Base-by-base conservation (phyloP, 2,329 filamentous ascomycete genomes). In the Ophiostoma angusticollis region DNA sequence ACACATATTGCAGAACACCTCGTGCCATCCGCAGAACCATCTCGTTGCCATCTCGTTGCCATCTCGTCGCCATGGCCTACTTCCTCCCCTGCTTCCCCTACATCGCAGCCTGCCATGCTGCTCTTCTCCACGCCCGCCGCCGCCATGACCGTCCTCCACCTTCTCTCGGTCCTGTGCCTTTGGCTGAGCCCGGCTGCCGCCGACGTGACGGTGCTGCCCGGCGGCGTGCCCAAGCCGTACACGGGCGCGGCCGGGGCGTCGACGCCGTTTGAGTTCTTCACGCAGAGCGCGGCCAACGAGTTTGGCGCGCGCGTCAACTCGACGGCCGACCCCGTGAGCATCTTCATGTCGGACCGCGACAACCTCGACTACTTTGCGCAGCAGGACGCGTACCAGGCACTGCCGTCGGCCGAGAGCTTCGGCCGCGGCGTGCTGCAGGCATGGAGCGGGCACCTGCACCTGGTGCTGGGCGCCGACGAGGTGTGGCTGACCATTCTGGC, bases 401-500 rank as follows among this genome's bases (percentile, higher is more conserved):
- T 43, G 33, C 49, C 54, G 1, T 57, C 53, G 31, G 47, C 43
- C 22, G 58, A 59, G 41, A 61, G 64, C 22, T 58, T 71, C 45
- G 55, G 69, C 14, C 57, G 62, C 21, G 59, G 62, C 16, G 60
- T 60, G 4, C 54, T 68, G 31, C 56, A 63, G 21, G 67, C 67
- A 1, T 70, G 70, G 59, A 64, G 58, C 23, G 50, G 62, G 34
- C 67, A 71, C 41, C 62, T 68, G 42, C 60, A 69, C 46, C 55
- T 74, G 3, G 56, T 60, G 1, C 52, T 73, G 11, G 60, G 68
- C 1, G 68, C 69, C 0, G 68, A 73, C 28, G 68, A 72, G 39
- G 52, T 74, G 25, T 74, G 70, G 70, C 64, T 72, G 45, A 61
- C 68, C 38, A 65, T 73, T 37, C 55, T 74, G 4, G 57, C 58